Base-by-base conservation (phyloP, 177 flowering plant species). In the Tripterygium wilfordii region DNA sequence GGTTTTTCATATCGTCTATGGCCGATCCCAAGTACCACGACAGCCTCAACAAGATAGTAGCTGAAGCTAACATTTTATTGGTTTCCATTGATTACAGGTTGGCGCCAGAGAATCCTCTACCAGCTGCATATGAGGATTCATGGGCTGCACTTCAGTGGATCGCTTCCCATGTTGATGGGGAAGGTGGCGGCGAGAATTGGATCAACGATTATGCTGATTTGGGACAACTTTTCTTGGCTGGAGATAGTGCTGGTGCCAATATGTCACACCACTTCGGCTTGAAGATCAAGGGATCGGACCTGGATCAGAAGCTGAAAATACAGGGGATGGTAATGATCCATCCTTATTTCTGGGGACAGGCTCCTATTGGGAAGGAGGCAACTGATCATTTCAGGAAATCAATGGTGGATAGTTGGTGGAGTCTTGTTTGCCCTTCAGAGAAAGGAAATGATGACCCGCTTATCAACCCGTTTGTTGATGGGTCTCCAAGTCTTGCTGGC, bases 311-410 rank as follows among this genome's bases (percentile, higher is more conserved):
- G 4, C 3, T 77, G 24, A 59, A 50, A 19, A n/a, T 81, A 19
- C 25, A 4, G 0, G 85, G 85, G 4, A 26, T 69, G 13, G 55
- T 30, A 23, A 27, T 68, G 57, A 41, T 75, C 17, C 60, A 70
- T 21, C 90, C 95, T 0, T 82, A 73, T 52, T 85, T 85, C 46
- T 77, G 85, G 83, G 83, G 85, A 0, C 15, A 48, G 2, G 64
- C 65, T 1, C 63, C 69, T 2, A 65, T 77, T 16, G 84, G 74
- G 9, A 13, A 14, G 8, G 89, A 76, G 58, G n/a, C 10, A 0
- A 37, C 19, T 0, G 72, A 74, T 29, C 35, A 45, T n/a, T 48
- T 31, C 2, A 45, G 69, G 53, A 77, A 56, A 26, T 49, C 38
- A 2, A 25, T 57, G 54, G 76, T 76, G 24, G 80, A 79, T 21